Conservation (phyloP, 2,329 filamentous ascomycete genomes). For the Aspergillus pseudoglaucus region DNA sequence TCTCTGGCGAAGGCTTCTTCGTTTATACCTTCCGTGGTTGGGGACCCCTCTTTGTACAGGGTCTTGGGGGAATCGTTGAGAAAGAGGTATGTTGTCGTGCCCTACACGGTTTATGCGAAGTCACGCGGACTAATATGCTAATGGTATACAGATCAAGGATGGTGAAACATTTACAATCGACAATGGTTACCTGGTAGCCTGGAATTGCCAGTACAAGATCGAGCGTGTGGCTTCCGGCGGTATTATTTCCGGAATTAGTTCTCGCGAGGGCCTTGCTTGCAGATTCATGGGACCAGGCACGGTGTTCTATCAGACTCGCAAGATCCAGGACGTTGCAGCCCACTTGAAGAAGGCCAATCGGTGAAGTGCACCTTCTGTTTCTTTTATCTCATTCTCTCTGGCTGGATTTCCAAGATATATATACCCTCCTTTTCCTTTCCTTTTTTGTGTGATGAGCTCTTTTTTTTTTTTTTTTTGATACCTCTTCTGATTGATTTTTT, state of each 20-base stretch:
- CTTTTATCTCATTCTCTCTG: not conserved
- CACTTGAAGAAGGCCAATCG: conserved; percentile 39
- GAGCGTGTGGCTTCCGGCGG: conserved; percentile 87
- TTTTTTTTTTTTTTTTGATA: too few relatives aligned
- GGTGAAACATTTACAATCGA: conserved; percentile 88
- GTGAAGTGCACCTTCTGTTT: conserved; percentile 22
- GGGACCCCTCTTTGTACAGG: conserved; percentile 82
- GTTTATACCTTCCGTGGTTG: conserved; percentile 78
- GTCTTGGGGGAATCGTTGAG: conserved; percentile 88
- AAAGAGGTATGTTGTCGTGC: conserved; percentile 67
- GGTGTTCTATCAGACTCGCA: conserved; percentile 87
- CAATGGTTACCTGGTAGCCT: conserved; percentile 88
- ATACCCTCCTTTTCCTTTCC: too few relatives aligned
- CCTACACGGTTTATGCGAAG: not conserved
- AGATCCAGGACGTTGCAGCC: conserved; percentile 57
- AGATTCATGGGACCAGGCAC: conserved; percentile 88
- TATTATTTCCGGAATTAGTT: conserved; percentile 77
- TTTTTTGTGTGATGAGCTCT: conserved; percentile 3
- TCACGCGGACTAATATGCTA: not conserved
- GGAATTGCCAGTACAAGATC: conserved; percentile 91
- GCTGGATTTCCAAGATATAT: too few relatives aligned
- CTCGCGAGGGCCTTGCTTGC: conserved; percentile 85
- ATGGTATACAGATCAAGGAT: conserved; percentile 32
- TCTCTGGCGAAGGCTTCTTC: conserved; percentile 86
- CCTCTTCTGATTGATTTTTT: not conserved